phyloP scores from a whole-genome alignment of 805 yeast species.

The Nakazawaea wickerhamii region DNA sequence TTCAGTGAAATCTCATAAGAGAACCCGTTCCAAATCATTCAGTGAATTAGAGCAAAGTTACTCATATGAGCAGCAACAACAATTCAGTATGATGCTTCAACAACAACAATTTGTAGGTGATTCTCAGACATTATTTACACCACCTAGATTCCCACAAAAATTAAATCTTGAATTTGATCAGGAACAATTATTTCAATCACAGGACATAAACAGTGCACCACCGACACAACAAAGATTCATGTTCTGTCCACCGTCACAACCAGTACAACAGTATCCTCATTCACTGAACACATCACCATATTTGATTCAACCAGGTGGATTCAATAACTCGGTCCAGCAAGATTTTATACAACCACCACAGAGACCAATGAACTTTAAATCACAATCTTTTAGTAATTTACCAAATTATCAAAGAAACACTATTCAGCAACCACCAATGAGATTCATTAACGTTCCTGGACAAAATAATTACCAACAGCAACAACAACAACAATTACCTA shows the following conservation, averaged over 20 bases:
- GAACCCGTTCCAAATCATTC: conserved; percentile 30
- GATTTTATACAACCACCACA: conserved; percentile 2
- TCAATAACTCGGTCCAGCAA: background rate
- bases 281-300: conserved; percentile 6
- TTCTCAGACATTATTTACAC: background rate
- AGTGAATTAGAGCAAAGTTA: conserved; percentile 21
- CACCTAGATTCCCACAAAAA: conserved; percentile 6
- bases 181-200: background rate
- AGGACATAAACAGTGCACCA: conserved; percentile 7
- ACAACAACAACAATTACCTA: conserved; percentile 8
- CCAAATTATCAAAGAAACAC: conserved; percentile 5
- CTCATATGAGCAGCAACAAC: conserved; percentile 6
- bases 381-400: background rate
- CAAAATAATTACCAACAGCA: background rate
- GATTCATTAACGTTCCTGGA: conserved; percentile 12
- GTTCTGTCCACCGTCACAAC: conserved; percentile 4
- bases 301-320: conserved; percentile 4
- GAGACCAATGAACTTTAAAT: conserved; percentile 4
- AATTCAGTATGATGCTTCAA: background rate
- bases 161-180: conserved; percentile 7
- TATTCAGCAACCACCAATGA: conserved; percentile 9
- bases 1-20: conserved; percentile 20
- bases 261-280: conserved; percentile 3
- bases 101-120: background rate
- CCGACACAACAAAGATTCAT: conserved; percentile 10